Conservation (phyloP, 345 rosid species). For the Murraya koenigii region DNA sequence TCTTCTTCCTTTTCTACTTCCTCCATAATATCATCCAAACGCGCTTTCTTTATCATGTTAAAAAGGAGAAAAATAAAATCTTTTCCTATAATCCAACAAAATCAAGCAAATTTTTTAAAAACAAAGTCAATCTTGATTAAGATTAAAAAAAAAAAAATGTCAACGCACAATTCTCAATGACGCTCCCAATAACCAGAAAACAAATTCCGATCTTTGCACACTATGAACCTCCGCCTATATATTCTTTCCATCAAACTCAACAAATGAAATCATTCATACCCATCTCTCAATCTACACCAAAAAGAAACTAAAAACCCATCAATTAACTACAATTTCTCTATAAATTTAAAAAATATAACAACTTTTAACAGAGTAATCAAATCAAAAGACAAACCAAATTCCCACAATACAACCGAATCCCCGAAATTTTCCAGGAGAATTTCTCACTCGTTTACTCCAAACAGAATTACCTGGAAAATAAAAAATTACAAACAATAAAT, state of each 20-base stretch:
- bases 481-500: constrained; percentile 3
- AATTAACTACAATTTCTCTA: neutral
- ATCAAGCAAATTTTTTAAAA: constrained; percentile 24
- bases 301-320: neutral
- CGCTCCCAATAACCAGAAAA: constrained; percentile 33
- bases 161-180: constrained; percentile 18
- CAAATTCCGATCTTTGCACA: constrained; percentile 33
- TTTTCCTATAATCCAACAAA: constrained; percentile 25
- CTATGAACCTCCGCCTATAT: constrained; percentile 37
- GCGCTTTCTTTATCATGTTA: constrained; percentile 31
- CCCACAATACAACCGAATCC: constrained; percentile 14
- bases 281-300: constrained; percentile 7
- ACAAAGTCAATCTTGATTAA: constrained; percentile 20
- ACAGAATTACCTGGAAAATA: constrained; percentile 24
- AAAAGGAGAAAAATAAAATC: neutral
- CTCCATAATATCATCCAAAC: constrained; percentile 28
- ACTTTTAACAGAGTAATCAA: constrained; percentile 1
- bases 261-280: constrained; percentile 22
- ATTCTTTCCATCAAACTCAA: constrained; percentile 29
- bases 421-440: constrained; percentile 20
- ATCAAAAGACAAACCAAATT: constrained; percentile 17
- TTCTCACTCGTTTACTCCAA: constrained; percentile 15
- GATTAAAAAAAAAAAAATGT: neutral
- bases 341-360: neutral
- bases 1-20: constrained; percentile 30